Base-by-base conservation (phyloP, 2,329 filamentous ascomycete genomes). In the Eurotiales sp. region DNA sequence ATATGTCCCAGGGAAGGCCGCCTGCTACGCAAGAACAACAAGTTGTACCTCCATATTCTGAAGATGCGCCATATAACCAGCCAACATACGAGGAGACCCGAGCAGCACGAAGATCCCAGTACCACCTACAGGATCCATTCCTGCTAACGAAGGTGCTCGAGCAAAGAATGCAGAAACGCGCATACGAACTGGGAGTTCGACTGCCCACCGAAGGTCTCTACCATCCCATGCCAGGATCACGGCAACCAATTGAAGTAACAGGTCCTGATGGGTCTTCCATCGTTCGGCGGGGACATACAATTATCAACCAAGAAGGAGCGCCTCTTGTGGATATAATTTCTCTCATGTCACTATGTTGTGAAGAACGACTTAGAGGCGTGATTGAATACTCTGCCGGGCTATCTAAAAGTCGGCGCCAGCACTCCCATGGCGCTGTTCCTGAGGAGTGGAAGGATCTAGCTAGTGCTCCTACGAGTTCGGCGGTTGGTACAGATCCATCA, bases 311-410 rank as follows among this genome's bases (percentile, higher is more conserved):
- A 40, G 72, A 74, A 44, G 72, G 71, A 39, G 83, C 88, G 1
- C 84, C 81, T 49, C 75, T 96, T 29, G 86, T 87, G 12, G 90
- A 96, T 55, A 87, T 96, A 58, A 72, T 96, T 40, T 87, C 88
- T 22, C 76, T 96, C 14, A 67, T 96, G 52, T 93, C 90, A 5
- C 79, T 96, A 51, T 88, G 88, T 15, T 85, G 89, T 8, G 89
- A 92, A 64, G 87, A 95, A 59, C 81, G 90, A 23, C 61, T 96
- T 32, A 80, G 88, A 48, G 82, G 84, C 11, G 71, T 96, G 25
- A 64, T 96, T 3, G 87, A 91, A 62, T 90, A 96, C 60, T 84
- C 89, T 10, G 81, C 84, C 50, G 78, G 79, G 8, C 72, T 95
- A 41, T 82, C 89, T 3, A 78, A 79, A 53, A 87, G 82, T 53